Base-by-base conservation (phyloP, 805 yeast species). In the Maudiozyma barnettii region DNA sequence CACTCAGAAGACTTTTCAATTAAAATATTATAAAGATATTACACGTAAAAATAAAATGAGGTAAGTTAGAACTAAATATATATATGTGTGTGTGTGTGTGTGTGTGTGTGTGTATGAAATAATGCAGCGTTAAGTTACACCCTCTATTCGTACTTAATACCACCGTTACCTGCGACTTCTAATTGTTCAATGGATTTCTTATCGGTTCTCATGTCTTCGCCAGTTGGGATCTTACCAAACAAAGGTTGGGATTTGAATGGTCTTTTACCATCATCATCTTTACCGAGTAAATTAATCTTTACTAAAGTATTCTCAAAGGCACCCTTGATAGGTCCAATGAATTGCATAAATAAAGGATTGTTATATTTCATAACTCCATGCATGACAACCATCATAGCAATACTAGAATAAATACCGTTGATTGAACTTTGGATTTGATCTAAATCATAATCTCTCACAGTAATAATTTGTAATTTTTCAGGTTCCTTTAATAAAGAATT, bases 331-430 rank as follows among this genome's bases (percentile, higher is more conserved):
- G 96, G 91, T 45, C 95, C 78, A 58, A 93, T 78, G 54, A 90
- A 81, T 74, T 93, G 98, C 89, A 91, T 84, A 57, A 93, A 81
- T 65, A 93, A 78, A 50, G 99, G 99, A 72, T 93, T 89, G 68
- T 97, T 89, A 77, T 88, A 93, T 71, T 88, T 84, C 95, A 93
- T 80, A 80, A 91, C 91, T 52, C 93, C 63, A 70, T 93, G 99
- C 98, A 91, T 90, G 81, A 91, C 85, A 22, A 84, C 95, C 90
- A 93, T 90, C 95, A 93, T 88, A 60, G 95, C 96, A 57, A 90
- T 65, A 54, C 95, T 84, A 53, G 95, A 85, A 75, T 83, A 81
- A 56, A 88, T 78, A 54, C 95, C 79, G 70, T 85, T 88, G 68
- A 90, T 76, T 50, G 88, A 81, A 45, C 78, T 51, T 67, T 85